phyloP scores from a whole-genome alignment of 495 filamentous ascomycete species.

The Penicillium soppii region DNA sequence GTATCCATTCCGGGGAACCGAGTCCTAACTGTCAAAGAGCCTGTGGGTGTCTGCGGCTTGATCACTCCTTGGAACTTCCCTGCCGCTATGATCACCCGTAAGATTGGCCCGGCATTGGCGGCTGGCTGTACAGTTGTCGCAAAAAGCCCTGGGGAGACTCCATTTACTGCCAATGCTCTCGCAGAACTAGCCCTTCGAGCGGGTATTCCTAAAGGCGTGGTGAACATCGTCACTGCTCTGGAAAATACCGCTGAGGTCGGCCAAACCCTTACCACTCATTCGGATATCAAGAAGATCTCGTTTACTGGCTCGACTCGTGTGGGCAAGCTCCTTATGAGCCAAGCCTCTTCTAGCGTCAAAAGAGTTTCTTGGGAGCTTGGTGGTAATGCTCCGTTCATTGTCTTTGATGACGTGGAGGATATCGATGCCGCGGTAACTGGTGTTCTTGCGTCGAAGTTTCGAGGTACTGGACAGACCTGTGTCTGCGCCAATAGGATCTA shows the following conservation, averaged over 20 bases:
- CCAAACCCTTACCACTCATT: conserved; percentile 34
- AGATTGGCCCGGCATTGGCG: conserved; percentile 62
- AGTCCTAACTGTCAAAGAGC: conserved; percentile 26
- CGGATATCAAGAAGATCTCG: conserved; percentile 45
- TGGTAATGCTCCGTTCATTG: conserved; percentile 55
- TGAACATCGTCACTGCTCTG: conserved; percentile 49
- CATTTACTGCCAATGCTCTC: conserved; percentile 46
- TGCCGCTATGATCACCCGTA: conserved; percentile 79
- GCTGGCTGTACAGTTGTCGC: conserved; percentile 52
- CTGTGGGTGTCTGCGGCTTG: conserved; percentile 30
- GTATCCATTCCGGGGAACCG: conserved; percentile 45
- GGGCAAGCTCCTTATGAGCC: conserved; percentile 50
- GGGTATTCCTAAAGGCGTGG: conserved; percentile 47
- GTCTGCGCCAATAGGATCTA: conserved; percentile 8
- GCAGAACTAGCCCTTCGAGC: conserved; percentile 48
- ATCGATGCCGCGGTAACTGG: conserved; percentile 33
- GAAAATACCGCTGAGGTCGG: conserved; percentile 48
- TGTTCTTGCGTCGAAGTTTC: background rate
- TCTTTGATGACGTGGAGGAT: conserved; percentile 54
- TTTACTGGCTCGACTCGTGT: conserved; percentile 54
- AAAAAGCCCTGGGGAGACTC: conserved; percentile 51
- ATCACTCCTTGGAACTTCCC: conserved; percentile 74
- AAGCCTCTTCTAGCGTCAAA: conserved; percentile 42
- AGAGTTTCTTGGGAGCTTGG: conserved; percentile 53
- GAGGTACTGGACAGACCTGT: conserved; percentile 5